phyloP scores from a whole-genome alignment of 148 eudicot genomes.

The Camellia japonica region DNA sequence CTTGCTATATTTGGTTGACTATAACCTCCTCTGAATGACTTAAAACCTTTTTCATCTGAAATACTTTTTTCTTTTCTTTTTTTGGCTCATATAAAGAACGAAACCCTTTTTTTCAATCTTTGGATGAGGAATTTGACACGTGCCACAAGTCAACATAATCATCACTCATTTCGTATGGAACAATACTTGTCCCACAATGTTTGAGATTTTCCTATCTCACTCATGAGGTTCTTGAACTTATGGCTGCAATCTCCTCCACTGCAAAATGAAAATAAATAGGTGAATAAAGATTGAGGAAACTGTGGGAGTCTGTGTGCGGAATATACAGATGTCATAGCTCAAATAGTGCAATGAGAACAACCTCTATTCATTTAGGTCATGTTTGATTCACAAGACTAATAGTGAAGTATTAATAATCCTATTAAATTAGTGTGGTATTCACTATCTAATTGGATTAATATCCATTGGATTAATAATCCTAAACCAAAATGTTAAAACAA shows the following conservation, averaged over 20 bases:
- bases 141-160: background rate
- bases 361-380: too few species aligned
- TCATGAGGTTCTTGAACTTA: slow-evolving; percentile 89
- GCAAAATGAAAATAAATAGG: slow-evolving; percentile 25
- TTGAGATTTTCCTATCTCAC: slow-evolving; percentile 62
- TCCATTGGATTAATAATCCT: too few species aligned
- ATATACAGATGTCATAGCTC: too few species aligned
- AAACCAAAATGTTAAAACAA: too few species aligned
- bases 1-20: background rate
- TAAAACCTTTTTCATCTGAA: background rate
- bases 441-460: too few species aligned
- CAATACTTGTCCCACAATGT: slow-evolving; percentile 64
- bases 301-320: background rate
- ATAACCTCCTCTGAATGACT: background rate
- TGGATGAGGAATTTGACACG: background rate
- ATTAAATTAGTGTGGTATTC: too few species aligned
- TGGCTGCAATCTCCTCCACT: slow-evolving; percentile 92
- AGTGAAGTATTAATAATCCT: too few species aligned
- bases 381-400: too few species aligned
- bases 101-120: background rate
- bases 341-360: too few species aligned
- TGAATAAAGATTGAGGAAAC: background rate
- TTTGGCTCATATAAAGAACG: background rate
- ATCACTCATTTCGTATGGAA: slow-evolving; percentile 82
- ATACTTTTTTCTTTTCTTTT: background rate